Percentiles rank a stretch among this genome's conserved stretches.
Conservation (phyloP, 768 basidiomycete species). For the Lactifluus echinatus region DNA sequence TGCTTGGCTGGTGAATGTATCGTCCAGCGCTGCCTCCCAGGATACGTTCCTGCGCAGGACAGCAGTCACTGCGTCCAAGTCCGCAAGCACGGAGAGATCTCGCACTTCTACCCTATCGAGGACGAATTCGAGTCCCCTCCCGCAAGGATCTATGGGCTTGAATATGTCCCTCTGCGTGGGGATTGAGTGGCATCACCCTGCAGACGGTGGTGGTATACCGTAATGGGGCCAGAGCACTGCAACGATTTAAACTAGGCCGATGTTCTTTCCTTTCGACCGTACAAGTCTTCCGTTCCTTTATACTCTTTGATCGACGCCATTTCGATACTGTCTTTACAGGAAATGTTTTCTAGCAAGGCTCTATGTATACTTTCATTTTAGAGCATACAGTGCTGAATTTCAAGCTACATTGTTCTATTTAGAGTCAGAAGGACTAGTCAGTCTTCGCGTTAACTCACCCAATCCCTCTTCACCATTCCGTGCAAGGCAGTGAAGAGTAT, state of each 20-base stretch:
- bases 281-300: too few relatives aligned
- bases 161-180: constrained; percentile 20
- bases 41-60: constrained; percentile 27
- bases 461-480: too few relatives aligned
- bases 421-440: too few relatives aligned
- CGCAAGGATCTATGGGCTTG: constrained; percentile 21
- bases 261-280: too few relatives aligned
- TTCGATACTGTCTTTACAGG: too few relatives aligned
- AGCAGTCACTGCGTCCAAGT: constrained; percentile 19
- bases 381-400: too few relatives aligned
- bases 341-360: too few relatives aligned
- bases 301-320: too few relatives aligned
- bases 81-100: neutral
- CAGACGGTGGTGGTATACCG: neutral
- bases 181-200: neutral
- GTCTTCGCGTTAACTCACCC: too few relatives aligned
- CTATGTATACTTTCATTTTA: too few relatives aligned
- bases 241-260: neutral
- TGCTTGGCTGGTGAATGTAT: constrained; percentile 37
- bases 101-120: neutral
- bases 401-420: too few relatives aligned
- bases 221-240: neutral
- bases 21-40: constrained; percentile 38
- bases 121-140: neutral
- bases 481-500: too few relatives aligned